Evolutionary conservation across 371 early-diverging fungal genomes (phyloP), one percentile per base, ranked within the genome.

Genomic region (Mortierella sp.): DNA sequence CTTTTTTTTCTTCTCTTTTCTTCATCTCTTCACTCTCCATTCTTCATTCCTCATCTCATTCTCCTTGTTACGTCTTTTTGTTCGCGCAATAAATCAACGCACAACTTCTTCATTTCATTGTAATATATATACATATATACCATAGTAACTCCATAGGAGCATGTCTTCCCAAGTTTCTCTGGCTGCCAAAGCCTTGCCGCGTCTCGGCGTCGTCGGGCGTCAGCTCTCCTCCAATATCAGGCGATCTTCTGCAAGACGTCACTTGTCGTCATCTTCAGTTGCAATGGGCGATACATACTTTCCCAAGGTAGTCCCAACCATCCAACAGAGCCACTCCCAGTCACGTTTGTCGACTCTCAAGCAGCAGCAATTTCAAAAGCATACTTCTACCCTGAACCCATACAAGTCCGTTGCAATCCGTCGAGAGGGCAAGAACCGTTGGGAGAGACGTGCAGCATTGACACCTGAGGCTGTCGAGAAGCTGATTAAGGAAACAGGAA

Each of bases 361-460:
- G 15, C 70, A 78, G 56, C 78, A 72, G 62, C 72, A 70, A 53
- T 64, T 51, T 64, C 70, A 73, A 43, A 78, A 69, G 59, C 73
- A 79, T 43, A 69, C 73, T 37, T 57, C 70, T 8, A 28, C 72
- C n/a, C 5, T 66, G 54, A 79, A 79, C 67, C 79, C 79, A 7
- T 79, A 62, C 79, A 79, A 83, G 69, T 77, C 86, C 9, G 76
- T 98, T 32, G 99, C 95, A 26, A 91, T 98, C 64, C 92, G 98
- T 17, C 87, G 97, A 51, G 99, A 98, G 85, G 94, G 93, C 86
- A 98, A 98, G 86, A 96, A 95, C 86, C 86, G 93, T 37, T 98
- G 99, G 99, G 99, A 98, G 79, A 89, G 98, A 7, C 88, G 99
- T 10, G 93, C 93, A 22, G 93, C 98, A 26, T 85, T 96, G 68